phyloP scores from a whole-genome alignment of 2,329 filamentous ascomycete genomes.

The Fragosphaeria purpurea region DNA sequence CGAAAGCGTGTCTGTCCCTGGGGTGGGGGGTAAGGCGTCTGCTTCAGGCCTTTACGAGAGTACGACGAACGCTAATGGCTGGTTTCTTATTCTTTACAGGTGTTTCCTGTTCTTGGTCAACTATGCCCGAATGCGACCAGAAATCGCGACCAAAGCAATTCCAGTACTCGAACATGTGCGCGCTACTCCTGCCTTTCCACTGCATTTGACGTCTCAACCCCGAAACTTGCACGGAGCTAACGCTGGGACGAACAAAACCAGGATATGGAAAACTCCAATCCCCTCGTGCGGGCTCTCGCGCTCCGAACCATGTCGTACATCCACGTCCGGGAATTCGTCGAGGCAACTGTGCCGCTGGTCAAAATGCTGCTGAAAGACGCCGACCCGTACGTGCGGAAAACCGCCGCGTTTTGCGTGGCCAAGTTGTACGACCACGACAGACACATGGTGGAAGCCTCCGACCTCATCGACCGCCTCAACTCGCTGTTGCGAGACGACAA shows the following conservation, averaged over 20 bases:
- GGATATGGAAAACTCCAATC: constrained; percentile 92
- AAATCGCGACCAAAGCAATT: constrained; percentile 86
- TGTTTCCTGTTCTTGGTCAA: constrained; percentile 97
- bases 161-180: constrained; percentile 72
- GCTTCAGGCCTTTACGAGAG: too few species aligned
- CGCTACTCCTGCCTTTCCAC: not conserved
- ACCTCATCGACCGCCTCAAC: constrained; percentile 87
- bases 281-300: constrained; percentile 82
- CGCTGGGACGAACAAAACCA: constrained; percentile 23
- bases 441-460: constrained; percentile 77
- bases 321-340: constrained; percentile 90
- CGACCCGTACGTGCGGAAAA: constrained; percentile 96
- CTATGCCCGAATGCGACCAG: constrained; percentile 88
- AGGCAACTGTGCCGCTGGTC: constrained; percentile 75
- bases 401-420: constrained; percentile 88
- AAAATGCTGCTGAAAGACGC: constrained; percentile 74
- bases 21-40: too few species aligned
- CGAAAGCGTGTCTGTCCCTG: not conserved
- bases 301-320: constrained; percentile 95
- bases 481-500: constrained; percentile 88
- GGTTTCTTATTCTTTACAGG: constrained; percentile 40
- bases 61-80: not conserved
- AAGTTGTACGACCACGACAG: constrained; percentile 97
- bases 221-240: too few species aligned
- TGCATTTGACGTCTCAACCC: not conserved